Percentiles rank a stretch among this genome's conserved stretches.
These are phyloP conservation scores for Medicago arabica DNA, from an alignment of 306 rosid genomes.

Conservation along the genomic window DNA sequence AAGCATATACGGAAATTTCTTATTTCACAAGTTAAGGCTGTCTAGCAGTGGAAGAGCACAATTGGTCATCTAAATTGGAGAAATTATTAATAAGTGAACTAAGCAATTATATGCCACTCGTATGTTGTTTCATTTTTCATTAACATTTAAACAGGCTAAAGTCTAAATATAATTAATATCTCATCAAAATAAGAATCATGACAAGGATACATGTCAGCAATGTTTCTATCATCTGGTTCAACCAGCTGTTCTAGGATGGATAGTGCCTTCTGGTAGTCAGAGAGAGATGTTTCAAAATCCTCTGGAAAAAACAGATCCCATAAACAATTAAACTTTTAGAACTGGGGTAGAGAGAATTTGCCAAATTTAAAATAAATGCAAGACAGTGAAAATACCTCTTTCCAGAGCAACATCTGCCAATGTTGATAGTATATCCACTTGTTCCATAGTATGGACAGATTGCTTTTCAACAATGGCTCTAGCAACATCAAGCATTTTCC, in stretches of 20 bases:
- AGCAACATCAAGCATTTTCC: constrained; percentile 99
- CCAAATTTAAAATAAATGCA: constrained; percentile 30
- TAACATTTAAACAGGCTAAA: constrained; percentile 13
- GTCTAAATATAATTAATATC: constrained; percentile 24
- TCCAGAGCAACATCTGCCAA: constrained; percentile 94
- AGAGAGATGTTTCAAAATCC: constrained; percentile 92
- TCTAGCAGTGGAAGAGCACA: constrained; percentile 27
- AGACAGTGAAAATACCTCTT: constrained; percentile 65
- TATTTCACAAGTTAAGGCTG: constrained; percentile 58
- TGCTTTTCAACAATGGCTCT: constrained; percentile 93
- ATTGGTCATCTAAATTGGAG: constrained; percentile 12
- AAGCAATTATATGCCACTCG: constrained; percentile 29
- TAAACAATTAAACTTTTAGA: constrained; percentile 32
- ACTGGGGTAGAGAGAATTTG: not conserved
- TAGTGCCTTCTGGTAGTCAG: constrained; percentile 86
- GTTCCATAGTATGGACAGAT: constrained; percentile 75
- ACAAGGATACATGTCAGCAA: constrained; percentile 95
- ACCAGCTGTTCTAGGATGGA: constrained; percentile 80
- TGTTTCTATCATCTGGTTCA: constrained; percentile 80
- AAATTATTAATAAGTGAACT: constrained; percentile 18
- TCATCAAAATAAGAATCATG: constrained; percentile 31
- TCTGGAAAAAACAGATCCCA: constrained; percentile 59
- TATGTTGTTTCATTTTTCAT: constrained; percentile 3
- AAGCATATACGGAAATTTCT: constrained; percentile 92
- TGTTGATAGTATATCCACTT: constrained; percentile 88